Conservation (phyloP, 257 asterid species). For the Primulina huaijiensis region DNA sequence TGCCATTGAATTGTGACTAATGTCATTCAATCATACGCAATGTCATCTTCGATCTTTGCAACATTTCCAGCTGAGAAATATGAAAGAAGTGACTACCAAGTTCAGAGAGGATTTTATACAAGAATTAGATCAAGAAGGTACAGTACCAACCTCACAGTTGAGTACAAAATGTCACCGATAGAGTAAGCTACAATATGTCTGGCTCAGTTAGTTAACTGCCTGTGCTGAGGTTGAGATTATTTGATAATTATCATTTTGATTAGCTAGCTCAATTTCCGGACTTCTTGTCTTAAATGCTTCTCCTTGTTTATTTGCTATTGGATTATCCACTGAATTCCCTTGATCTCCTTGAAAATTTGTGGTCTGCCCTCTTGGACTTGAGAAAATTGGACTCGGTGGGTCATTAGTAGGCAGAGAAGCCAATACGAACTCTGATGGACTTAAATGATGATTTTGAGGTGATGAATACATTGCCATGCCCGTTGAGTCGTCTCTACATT, state of each 20-base stretch:
- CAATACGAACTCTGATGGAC: constrained; percentile 14
- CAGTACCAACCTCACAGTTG: not conserved
- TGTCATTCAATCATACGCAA: too few species aligned
- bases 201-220: not conserved
- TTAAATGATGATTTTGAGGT: not conserved
- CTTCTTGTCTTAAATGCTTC: not conserved
- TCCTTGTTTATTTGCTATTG: not conserved
- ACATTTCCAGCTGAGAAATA: too few species aligned
- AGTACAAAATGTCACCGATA: not conserved
- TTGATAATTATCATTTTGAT: not conserved
- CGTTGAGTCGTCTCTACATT: constrained; percentile 1
- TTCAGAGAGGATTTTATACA: too few species aligned
- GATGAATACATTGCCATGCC: constrained; percentile 9
- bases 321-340: not conserved
- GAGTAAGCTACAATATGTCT: not conserved
- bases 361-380: constrained; percentile 25
- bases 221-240: not conserved
- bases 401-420: constrained; percentile 8
- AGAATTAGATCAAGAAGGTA: too few species aligned
- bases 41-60: too few species aligned
- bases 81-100: too few species aligned
- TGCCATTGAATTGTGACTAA: too few species aligned
- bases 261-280: not conserved
- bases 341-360: not conserved
- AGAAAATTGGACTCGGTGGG: constrained; percentile 26